phyloP scores from a whole-genome alignment of 1,139 yeast species.

The Yamadazyma diddensiae region DNA sequence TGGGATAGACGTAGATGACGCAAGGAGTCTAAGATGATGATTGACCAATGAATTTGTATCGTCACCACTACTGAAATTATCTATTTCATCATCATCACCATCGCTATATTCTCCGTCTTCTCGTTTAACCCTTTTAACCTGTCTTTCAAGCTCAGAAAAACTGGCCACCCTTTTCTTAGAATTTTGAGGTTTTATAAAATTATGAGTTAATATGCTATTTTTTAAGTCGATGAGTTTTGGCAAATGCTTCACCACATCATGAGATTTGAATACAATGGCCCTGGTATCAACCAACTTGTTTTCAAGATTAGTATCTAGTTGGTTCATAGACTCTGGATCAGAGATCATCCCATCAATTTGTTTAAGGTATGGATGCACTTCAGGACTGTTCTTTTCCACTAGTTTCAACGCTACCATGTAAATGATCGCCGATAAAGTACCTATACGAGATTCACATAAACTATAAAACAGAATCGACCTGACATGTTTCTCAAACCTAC shows the following conservation, averaged over 20 bases:
- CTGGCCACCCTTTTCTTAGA: slow-evolving; percentile 26
- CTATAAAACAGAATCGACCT: slow-evolving; percentile 63
- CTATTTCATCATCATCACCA: slow-evolving; percentile 6
- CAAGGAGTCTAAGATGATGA: slow-evolving; percentile 53
- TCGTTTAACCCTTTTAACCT: slow-evolving; percentile 36
- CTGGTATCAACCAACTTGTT: slow-evolving; percentile 37
- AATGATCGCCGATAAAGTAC: slow-evolving; percentile 62
- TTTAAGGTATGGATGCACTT: slow-evolving; percentile 27
- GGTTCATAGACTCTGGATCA: slow-evolving; percentile 38
- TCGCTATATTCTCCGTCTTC: slow-evolving; percentile 37
- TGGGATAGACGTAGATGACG: slow-evolving; percentile 39
- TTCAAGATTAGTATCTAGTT: slow-evolving; percentile 28
- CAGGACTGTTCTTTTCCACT: slow-evolving; percentile 58
- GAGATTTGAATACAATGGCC: slow-evolving; percentile 46
- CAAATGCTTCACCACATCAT: slow-evolving; percentile 49
- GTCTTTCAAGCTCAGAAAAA: slow-evolving; percentile 18
- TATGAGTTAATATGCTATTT: slow-evolving; percentile 45
- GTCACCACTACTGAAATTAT: slow-evolving; percentile 10
- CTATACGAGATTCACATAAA: slow-evolving; percentile 67
- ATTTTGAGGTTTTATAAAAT: slow-evolving; percentile 29
- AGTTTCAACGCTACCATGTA: slow-evolving; percentile 57
- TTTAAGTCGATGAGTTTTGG: slow-evolving; percentile 45
- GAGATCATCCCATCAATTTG: slow-evolving; percentile 36
- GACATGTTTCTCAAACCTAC: slow-evolving; percentile 63
- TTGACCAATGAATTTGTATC: slow-evolving; percentile 28